Evolutionary conservation across 768 basidiomycete genomes (phyloP).

Genomic region (Pulveroboletus sp.): DNA sequence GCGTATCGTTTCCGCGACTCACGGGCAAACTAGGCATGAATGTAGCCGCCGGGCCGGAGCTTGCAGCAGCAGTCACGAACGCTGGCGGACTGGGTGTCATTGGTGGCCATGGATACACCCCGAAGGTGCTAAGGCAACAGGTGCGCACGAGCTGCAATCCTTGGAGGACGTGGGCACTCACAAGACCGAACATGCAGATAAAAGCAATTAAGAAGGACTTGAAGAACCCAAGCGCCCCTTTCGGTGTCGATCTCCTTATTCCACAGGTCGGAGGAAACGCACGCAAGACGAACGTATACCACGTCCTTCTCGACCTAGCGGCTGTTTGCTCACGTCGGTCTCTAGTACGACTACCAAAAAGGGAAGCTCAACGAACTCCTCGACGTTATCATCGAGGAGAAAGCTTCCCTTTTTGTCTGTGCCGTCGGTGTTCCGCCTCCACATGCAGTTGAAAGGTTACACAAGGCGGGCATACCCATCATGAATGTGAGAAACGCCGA

Average conservation of each 20-base stretch:
- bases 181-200: conserved; percentile 42
- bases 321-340: background rate
- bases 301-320: background rate
- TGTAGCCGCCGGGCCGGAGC: conserved; percentile 69
- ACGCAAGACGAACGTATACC: conserved; percentile 80
- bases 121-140: conserved; percentile 73
- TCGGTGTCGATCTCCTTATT: conserved; percentile 87
- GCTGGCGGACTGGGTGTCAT: conserved; percentile 92
- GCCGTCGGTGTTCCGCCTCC: conserved; percentile 86
- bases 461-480: conserved; percentile 77
- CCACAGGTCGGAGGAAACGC: conserved; percentile 85
- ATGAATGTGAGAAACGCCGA: conserved; percentile 60
- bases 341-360: conserved; percentile 82
- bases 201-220: conserved; percentile 67
- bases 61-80: conserved; percentile 91
- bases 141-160: conserved; percentile 34
- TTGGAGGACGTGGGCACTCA: background rate
- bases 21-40: conserved; percentile 49
- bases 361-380: conserved; percentile 81
- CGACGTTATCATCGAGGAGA: conserved; percentile 90
- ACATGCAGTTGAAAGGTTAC: conserved; percentile 73
- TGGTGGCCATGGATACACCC: conserved; percentile 84
- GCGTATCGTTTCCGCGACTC: conserved; percentile 29
- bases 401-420: conserved; percentile 82
- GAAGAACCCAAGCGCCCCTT: conserved; percentile 71